A percentile compares a stretch with the other conserved stretches of the same genome.
Conservation (phyloP, 495 filamentous ascomycete genomes). For the Lophiostoma macrostomum region DNA sequence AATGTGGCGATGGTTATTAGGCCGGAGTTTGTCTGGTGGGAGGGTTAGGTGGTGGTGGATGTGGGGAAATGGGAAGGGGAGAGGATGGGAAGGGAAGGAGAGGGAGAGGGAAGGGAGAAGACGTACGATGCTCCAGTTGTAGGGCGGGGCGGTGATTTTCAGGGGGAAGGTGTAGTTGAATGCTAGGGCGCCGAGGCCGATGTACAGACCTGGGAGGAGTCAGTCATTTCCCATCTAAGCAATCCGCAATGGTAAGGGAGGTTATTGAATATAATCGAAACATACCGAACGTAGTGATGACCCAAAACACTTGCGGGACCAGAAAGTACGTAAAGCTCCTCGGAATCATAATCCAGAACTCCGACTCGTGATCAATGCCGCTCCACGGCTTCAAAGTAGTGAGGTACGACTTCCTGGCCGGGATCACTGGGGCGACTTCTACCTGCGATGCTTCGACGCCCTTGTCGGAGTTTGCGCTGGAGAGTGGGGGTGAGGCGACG, state of each 20-base stretch:
- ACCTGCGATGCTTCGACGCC: conserved; percentile 17
- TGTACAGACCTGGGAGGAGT: conserved; percentile 49
- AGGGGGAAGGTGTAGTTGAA: conserved; percentile 62
- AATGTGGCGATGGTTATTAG: conserved; percentile 54
- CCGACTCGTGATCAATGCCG: conserved; percentile 43
- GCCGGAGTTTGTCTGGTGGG: conserved; percentile 47
- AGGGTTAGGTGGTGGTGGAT: background rate
- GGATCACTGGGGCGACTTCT: conserved; percentile 27
- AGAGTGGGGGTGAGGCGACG: conserved; percentile 10
- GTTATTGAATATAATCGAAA: background rate
- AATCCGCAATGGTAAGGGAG: too few species aligned
- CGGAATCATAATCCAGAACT: conserved; percentile 50
- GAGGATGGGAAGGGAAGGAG: too few species aligned
- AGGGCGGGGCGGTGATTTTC: conserved; percentile 53
- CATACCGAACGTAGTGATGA: conserved; percentile 48
- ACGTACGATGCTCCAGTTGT: conserved; percentile 50
- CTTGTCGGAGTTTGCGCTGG: conserved; percentile 30
- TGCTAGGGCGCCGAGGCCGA: conserved; percentile 56
- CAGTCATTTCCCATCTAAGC: too few species aligned
- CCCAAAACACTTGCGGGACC: conserved; percentile 58
- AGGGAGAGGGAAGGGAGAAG: too few species aligned
- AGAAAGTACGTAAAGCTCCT: conserved; percentile 54
- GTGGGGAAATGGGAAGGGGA: too few species aligned
- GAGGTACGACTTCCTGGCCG: conserved; percentile 26
- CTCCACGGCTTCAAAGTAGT: conserved; percentile 38